Evolutionary conservation across 495 filamentous ascomycete species (phyloP).

Genomic region (Melanomma pulvis-pyrius): DNA sequence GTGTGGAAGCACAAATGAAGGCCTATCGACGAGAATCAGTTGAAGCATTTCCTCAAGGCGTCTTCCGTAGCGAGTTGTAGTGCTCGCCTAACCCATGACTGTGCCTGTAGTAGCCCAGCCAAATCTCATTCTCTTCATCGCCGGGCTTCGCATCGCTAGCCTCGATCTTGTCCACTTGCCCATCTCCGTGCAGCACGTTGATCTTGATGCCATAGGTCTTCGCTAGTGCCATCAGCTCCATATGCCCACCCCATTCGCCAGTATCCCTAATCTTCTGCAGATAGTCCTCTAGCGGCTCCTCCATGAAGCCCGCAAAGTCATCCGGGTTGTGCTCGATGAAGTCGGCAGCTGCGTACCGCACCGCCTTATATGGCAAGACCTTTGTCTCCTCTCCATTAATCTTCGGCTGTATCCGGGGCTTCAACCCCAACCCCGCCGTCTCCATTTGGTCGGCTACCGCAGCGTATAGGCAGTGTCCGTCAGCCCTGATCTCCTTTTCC

Average conservation of each 20-base stretch:
- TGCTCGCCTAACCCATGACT: constrained; percentile 92
- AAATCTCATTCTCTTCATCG: constrained; percentile 62
- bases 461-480: constrained; percentile 95
- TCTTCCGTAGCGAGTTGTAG: constrained; percentile 82
- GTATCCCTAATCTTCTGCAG: constrained; percentile 78
- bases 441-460: constrained; percentile 84
- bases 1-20: constrained; percentile 48
- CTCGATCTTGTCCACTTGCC: constrained; percentile 73
- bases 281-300: constrained; percentile 77
- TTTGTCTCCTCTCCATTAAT: constrained; percentile 23
- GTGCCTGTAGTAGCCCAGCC: constrained; percentile 95
- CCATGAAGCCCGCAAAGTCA: constrained; percentile 73
- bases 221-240: constrained; percentile 85
- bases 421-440: constrained; percentile 52
- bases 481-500: constrained; percentile 81
- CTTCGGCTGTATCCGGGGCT: constrained; percentile 43
- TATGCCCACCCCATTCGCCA: constrained; percentile 94
- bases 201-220: constrained; percentile 81
- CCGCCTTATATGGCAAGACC: constrained; percentile 52
- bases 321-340: constrained; percentile 62
- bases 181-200: constrained; percentile 80
- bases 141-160: constrained; percentile 48
- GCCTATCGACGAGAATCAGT: background rate
- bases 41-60: constrained; percentile 36
- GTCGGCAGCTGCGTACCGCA: constrained; percentile 61